A percentile compares a stretch with the other conserved stretches of the same genome.
These are phyloP conservation scores for Citrus trifoliata DNA, from an alignment of 345 rosid species.

Conservation along the genomic window DNA sequence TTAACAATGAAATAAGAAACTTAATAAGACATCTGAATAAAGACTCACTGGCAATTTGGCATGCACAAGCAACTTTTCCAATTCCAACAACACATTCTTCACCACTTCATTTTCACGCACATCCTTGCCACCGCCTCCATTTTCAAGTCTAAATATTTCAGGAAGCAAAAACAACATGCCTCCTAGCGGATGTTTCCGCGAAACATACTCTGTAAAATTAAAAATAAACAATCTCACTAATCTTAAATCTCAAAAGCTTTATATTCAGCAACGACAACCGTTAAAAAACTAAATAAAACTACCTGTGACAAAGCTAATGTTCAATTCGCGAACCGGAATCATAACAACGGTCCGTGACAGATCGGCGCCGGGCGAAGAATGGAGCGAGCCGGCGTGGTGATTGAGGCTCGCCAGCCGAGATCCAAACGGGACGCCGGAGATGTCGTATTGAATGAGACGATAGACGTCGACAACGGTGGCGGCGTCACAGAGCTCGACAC, in stretches of 20 bases:
- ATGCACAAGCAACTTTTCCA: conserved; percentile 73
- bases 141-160: conserved; percentile 51
- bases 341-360: conserved; percentile 87
- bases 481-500: conserved; percentile 91
- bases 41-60: conserved; percentile 78
- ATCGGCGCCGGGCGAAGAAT: conserved; percentile 73
- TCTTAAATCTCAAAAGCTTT: neutral
- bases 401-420: conserved; percentile 89
- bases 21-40: neutral
- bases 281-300: no score
- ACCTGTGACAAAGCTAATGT: conserved; percentile 69
- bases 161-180: conserved; percentile 91
- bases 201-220: conserved; percentile 58
- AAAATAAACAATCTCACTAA: neutral
- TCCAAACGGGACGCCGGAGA: conserved; percentile 85
- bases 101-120: conserved; percentile 34
- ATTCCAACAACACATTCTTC: conserved; percentile 46
- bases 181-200: conserved; percentile 67
- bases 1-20: neutral
- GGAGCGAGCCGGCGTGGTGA: conserved; percentile 85
- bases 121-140: conserved; percentile 13
- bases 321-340: conserved; percentile 75
- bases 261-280: neutral
- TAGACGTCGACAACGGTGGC: conserved; percentile 96
- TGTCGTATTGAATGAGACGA: conserved; percentile 94